Percentiles rank a stretch among this genome's conserved stretches.
These are phyloP conservation scores for Geotrichum reessii DNA, from an alignment of 1,139 yeast species.

Conservation along the genomic window DNA sequence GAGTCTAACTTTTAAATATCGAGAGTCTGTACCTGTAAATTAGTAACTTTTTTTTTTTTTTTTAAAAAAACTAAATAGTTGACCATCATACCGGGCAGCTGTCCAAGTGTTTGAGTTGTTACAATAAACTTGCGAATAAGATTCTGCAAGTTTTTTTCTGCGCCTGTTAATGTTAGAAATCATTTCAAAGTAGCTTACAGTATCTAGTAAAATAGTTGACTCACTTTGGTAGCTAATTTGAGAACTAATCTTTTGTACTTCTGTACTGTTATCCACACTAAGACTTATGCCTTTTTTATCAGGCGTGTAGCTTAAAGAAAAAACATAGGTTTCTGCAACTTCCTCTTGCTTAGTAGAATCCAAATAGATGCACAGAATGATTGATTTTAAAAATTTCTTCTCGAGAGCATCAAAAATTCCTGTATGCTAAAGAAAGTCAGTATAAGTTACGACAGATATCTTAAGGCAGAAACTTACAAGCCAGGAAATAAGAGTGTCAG, in stretches of 20 bases:
- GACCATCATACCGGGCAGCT: conserved; percentile 7
- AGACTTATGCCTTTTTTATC: conserved; percentile 11
- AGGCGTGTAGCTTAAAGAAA: conserved; percentile 14
- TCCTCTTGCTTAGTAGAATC: conserved; percentile 11
- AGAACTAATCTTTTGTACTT: background rate
- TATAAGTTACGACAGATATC: background rate
- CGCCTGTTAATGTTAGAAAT: conserved; percentile 9
- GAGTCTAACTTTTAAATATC: conserved; percentile 17
- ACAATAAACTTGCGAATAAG: conserved; percentile 14
- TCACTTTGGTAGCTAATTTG: conserved; percentile 7
- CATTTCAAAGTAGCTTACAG: background rate
- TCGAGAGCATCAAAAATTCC: conserved; percentile 19
- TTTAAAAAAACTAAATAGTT: background rate
- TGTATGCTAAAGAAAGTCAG: conserved; percentile 1
- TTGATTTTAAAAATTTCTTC: conserved; percentile 14
- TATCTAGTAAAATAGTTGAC: background rate
- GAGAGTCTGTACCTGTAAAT: conserved; percentile 5
- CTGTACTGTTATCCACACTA: conserved; percentile 3
- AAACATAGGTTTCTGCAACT: conserved; percentile 14
- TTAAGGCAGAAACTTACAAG: conserved; percentile 8
- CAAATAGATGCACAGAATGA: conserved; percentile 15
- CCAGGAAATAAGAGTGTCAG: conserved; percentile 16
- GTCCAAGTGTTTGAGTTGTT: conserved; percentile 15
- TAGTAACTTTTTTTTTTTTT: background rate
- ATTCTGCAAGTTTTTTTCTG: conserved; percentile 11